Evolutionary conservation across 2,329 filamentous ascomycete species (phyloP), one percentile per base, ranked within the genome.

Genomic region (Graphiopsis chlorocephala): DNA sequence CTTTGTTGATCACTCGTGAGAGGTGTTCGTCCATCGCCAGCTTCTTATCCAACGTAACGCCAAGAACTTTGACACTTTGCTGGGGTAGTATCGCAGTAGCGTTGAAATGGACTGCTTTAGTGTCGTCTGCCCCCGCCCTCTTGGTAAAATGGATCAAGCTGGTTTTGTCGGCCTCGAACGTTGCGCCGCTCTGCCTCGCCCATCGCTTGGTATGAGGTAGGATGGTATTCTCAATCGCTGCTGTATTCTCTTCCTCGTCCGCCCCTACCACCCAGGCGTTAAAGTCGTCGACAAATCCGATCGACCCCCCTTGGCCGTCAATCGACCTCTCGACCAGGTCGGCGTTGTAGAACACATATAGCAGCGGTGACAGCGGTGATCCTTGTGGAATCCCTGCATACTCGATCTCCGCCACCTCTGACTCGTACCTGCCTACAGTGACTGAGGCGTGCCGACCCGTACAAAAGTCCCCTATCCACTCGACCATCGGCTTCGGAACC

Each of bases 291-390:
- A 60, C 23, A 28, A 47, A 60, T 14, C 35, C 57, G 20, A 60
- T 72, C 10, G 68, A 65, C 17, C 68, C 68, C 35, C 68, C 63
- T 45, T 68, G 52, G 38, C 65, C 63, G 42, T 60, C 35, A n/a
- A 60, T 60, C 3, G 14, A 20, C n/a, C 31, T n/a, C 35, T 60
- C 20, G 15, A 60, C 57, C 2, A 55, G 50, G n/a, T 55, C 25
- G 1, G 55, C 69, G 31, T 75, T 77, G 64, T 74, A 77, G 71
- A 74, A 74, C 35, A 77, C 64, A 67, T 72, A 76, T 31, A 76
- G 68, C 38, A 76, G 74, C 28, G 70, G 73, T n/a, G 67, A 76
- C 1, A 76, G 69, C 28, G 67, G 72, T n/a, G 68, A 76, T 63
- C 73, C 73, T 66, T 74, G 64, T 8, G 73, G 73, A 29, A 75